Conservation (phyloP, 2,329 filamentous ascomycete species). For the Cytospora schulzeri region DNA sequence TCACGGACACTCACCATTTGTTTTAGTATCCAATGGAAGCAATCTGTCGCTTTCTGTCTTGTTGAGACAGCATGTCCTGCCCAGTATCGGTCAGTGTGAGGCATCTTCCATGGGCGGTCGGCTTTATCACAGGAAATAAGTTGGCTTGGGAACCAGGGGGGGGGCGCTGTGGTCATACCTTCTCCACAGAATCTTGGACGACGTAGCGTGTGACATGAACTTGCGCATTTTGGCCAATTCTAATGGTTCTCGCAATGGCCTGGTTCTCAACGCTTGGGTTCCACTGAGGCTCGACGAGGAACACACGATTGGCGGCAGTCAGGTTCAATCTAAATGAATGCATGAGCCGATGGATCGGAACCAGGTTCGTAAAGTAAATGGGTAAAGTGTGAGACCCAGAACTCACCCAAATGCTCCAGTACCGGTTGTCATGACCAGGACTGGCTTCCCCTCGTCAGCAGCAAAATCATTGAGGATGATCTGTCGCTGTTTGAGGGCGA, state of each 20-base stretch:
- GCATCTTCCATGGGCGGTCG: not conserved
- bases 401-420: constrained; percentile 53
- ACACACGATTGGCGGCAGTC: constrained; percentile 49
- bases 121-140: not conserved
- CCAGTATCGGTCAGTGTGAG: not conserved
- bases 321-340: constrained; percentile 48
- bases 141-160: not conserved
- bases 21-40: not conserved
- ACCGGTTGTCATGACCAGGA: constrained; percentile 56
- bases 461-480: constrained; percentile 43
- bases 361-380: not conserved
- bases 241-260: constrained; percentile 51
- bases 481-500: constrained; percentile 40
- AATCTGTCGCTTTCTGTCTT: not conserved
- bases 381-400: too few relatives aligned
- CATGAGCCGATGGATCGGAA: not conserved
- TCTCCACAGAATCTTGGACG: constrained; percentile 45
- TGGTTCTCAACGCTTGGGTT: constrained; percentile 56
- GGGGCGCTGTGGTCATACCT: constrained; percentile 36
- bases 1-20: too few relatives aligned
- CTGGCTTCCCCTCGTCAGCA: constrained; percentile 30
- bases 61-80: not conserved
- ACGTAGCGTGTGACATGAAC: constrained; percentile 51
- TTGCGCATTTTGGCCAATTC: constrained; percentile 46
- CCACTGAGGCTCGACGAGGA: constrained; percentile 57